Evolutionary conservation across 306 rosid genomes (phyloP).

Genomic region (Elaeagnus macrophylla): DNA sequence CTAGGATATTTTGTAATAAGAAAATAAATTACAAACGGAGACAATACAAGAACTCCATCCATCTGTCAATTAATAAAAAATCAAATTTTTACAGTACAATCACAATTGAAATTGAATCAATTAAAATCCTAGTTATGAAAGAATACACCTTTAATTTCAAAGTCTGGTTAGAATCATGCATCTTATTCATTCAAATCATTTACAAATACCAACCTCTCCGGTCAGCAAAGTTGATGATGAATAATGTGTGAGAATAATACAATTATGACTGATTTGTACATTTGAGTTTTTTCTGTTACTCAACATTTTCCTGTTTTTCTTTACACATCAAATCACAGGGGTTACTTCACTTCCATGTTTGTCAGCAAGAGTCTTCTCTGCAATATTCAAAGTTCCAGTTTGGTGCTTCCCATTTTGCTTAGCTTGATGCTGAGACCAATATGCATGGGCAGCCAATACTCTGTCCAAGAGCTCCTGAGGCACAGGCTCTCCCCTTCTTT

Average conservation of each 20-base stretch:
- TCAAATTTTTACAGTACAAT: too few species aligned
- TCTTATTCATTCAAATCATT: constrained; percentile 52
- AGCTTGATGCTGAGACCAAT: constrained; percentile 71
- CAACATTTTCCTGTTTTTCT: constrained; percentile 22
- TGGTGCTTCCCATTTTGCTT: constrained; percentile 58
- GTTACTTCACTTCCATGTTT: constrained; percentile 25
- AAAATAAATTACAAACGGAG: too few species aligned
- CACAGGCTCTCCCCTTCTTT: constrained; percentile 90
- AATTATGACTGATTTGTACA: constrained; percentile 62
- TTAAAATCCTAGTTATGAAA: too few species aligned
- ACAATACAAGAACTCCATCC: too few species aligned
- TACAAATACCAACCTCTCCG: constrained; percentile 60
- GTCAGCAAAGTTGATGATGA: constrained; percentile 37
- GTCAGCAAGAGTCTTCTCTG: constrained; percentile 36
- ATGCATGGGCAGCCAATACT: constrained; percentile 77
- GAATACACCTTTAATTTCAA: too few species aligned
- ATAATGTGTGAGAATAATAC: constrained; percentile 55
- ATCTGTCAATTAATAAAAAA: too few species aligned
- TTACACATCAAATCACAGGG: constrained; percentile 46
- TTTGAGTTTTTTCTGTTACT: constrained; percentile 28
- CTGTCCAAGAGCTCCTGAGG: constrained; percentile 83
- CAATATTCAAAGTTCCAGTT: constrained; percentile 32
- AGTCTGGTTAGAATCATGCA: constrained; percentile 24
- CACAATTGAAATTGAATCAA: too few species aligned
- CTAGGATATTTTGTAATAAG: too few species aligned